phyloP scores from a whole-genome alignment of 202 grass and related monocot species.

The Schoenoplectus tabernaemontani region DNA sequence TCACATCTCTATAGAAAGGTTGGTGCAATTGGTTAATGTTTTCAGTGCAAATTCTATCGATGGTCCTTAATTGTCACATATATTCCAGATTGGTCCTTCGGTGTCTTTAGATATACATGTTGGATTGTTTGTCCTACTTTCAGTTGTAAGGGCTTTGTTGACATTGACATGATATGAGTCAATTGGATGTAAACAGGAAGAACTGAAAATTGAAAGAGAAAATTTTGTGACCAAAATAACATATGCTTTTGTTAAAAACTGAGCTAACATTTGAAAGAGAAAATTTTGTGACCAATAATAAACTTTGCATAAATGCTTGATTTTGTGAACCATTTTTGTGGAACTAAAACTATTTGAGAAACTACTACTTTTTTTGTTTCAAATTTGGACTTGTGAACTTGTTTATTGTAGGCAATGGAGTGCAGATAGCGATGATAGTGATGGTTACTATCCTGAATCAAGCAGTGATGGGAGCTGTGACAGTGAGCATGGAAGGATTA shows the following conservation, averaged over 20 bases:
- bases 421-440: slow-evolving; percentile 51
- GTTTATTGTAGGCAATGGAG: slow-evolving; percentile 25
- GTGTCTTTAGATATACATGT: neutral
- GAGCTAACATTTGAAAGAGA: too few relatives aligned
- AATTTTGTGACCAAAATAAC: neutral
- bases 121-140: neutral
- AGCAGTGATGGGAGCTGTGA: slow-evolving; percentile 43
- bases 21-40: neutral
- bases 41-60: neutral
- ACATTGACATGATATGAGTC: too few relatives aligned
- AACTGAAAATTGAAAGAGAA: neutral
- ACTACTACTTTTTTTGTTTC: neutral
- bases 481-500: slow-evolving; percentile 37
- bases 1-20: neutral
- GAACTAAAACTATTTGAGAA: neutral
- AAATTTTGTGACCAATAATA: too few relatives aligned
- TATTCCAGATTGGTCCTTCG: neutral
- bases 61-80: neutral
- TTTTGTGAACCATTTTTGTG: neutral
- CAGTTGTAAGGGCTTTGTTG: neutral
- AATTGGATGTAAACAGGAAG: neutral
- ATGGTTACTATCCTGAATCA: slow-evolving; percentile 31
- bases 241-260: neutral
- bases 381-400: neutral
- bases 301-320: neutral